phyloP scores from a whole-genome alignment of 2,329 filamentous ascomycete species.

The Chaetomiaceae sp. region DNA sequence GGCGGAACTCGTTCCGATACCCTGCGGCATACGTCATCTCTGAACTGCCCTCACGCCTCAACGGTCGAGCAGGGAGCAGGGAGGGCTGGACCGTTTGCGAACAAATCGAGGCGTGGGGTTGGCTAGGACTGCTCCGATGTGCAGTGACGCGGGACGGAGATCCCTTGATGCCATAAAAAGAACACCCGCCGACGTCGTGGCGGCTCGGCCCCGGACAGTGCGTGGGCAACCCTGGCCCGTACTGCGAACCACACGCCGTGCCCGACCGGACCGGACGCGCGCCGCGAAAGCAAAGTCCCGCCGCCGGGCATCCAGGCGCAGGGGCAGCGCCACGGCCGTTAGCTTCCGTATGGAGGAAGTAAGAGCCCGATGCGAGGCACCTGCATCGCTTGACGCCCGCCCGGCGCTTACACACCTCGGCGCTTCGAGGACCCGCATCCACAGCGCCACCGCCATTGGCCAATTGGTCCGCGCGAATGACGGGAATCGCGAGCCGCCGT shows the following conservation, averaged over 20 bases:
- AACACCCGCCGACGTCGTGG: neutral
- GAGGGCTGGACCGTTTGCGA: neutral
- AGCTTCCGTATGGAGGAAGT: too few species aligned
- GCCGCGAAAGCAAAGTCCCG: slow-evolving; percentile 1
- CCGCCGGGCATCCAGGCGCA: slow-evolving; percentile 1
- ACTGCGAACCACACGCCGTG: slow-evolving; percentile 9
- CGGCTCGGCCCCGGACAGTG: neutral
- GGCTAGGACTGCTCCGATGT: neutral
- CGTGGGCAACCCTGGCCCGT: neutral
- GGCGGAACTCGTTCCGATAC: too few species aligned
- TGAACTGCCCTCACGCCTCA: neutral
- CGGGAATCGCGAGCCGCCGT: neutral
- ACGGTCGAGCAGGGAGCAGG: neutral
- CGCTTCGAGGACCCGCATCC: slow-evolving; percentile 4
- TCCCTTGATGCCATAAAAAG: slow-evolving; percentile 3
- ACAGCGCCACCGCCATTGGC: slow-evolving; percentile 16
- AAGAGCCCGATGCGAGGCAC: slow-evolving; percentile 1
- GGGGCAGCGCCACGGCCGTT: slow-evolving; percentile 6
- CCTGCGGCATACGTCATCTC: too few species aligned
- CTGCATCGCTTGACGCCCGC: slow-evolving; percentile 16
- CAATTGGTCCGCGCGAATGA: neutral
- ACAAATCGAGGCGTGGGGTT: neutral
- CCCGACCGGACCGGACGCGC: neutral
- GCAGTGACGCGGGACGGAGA: neutral
- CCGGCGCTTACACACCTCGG: slow-evolving; percentile 11